Percentiles rank a stretch among this genome's conserved stretches.
Conservation (phyloP, 257 asterid species). For the Przewalskia tangutica region DNA sequence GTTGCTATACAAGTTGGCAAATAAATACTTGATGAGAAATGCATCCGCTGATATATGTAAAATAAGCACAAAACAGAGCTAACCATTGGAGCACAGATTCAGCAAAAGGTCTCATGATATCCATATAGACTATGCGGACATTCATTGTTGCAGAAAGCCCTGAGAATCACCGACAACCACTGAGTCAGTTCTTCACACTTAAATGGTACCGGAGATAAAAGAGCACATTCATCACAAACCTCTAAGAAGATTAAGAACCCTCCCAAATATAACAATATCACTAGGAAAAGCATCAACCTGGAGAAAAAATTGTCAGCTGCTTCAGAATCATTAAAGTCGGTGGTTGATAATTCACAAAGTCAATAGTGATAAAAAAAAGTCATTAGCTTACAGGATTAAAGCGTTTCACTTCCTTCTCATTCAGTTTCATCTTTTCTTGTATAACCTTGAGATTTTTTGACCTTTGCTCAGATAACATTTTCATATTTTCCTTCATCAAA, state of each 20-base stretch:
- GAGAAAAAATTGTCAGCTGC: constrained; percentile 12
- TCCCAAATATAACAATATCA: constrained; percentile 82
- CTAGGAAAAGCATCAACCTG: constrained; percentile 99
- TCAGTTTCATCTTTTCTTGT: constrained; percentile 83
- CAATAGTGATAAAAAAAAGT: constrained; percentile 5
- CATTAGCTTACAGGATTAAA: constrained; percentile 81
- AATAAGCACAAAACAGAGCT: constrained; percentile 14
- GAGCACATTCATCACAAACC: constrained; percentile 35
- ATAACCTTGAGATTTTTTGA: constrained; percentile 54
- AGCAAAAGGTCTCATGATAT: constrained; percentile 96
- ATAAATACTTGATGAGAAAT: constrained; percentile 19
- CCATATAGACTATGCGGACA: constrained; percentile 66
- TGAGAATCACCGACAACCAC: constrained; percentile 28
- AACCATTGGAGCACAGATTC: constrained; percentile 84
- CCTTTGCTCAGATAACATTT: constrained; percentile 72
- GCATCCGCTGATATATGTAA: neutral
- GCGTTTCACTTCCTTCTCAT: constrained; percentile 73
- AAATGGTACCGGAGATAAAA: constrained; percentile 12
- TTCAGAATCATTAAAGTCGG: neutral
- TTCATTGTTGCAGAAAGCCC: constrained; percentile 92
- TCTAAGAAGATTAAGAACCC: constrained; percentile 93
- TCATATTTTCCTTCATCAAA: constrained; percentile 59
- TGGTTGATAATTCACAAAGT: neutral
- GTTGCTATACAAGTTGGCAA: constrained; percentile 47
- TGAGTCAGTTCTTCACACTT: constrained; percentile 7